Evolutionary conservation across 306 rosid species (phyloP), one percentile per base, ranked within the genome.

Genomic region (Cucumis melo): DNA sequence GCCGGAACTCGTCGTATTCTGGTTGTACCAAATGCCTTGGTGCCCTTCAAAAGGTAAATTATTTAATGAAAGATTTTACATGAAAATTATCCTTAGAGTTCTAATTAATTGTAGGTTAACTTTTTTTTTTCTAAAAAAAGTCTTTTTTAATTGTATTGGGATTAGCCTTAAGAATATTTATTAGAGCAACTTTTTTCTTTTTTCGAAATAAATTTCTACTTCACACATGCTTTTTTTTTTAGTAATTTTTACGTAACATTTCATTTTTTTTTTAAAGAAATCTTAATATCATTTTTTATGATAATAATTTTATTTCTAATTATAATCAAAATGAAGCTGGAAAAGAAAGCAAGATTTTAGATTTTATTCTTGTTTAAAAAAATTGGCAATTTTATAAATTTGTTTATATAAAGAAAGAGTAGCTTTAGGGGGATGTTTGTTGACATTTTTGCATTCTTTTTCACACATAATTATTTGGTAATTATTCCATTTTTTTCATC

Each of bases 21-120:
- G 99, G 99, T 65, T 94, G 99, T 84, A 90, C 97, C 50, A 92
- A 79, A 57, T 94, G 99, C 84, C 91, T 94, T 2, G 86, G 84
- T 8, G 91, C 97, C 44, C 87, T 94, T 4, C 93, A 89, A 78
- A 92, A 92, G 95, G 99, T 94, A 32, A 2, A 50, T 3, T 7
- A 0, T 36, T n/a, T 5, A n/a, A 10, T 66, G 0, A 39, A 39
- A 66, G 17, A 39, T 39, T 19, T 16, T 13, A 54, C 10, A 1
- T 21, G 32, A 10, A 27, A 65, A 65, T 10, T n/a, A 10, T 39
- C 5, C n/a, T 0, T 24, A 13, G 17, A 2, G 53, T 39, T 66
- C 10, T 42, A 21, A 67, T 67, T 46, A 46, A 4, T 42, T 15
- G 19, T 21, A 12, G 73, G 41, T 1, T 46, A 46, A 10, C n/a